Percentiles rank a stretch among this genome's conserved stretches.
Evolutionary conservation across 2,329 filamentous ascomycete genomes (phyloP).

Genomic region (Neonectria coccinea): DNA sequence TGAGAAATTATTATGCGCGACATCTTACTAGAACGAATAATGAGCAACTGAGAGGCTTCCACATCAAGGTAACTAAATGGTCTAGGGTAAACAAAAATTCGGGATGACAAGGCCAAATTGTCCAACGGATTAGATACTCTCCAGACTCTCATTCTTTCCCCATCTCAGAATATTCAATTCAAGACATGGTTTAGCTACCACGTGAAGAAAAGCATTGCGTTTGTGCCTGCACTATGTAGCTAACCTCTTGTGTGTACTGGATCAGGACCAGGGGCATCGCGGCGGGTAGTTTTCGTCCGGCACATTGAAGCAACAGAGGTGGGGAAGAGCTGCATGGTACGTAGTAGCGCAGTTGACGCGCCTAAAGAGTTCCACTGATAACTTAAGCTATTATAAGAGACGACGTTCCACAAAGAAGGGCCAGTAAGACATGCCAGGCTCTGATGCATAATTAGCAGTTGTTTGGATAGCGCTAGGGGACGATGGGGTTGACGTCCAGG

Average conservation of each 20-base stretch:
- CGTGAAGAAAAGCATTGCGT: not conserved
- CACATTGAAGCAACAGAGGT: slow-evolving; percentile 22
- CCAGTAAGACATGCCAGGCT: slow-evolving; percentile 19
- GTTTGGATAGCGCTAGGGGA: slow-evolving; percentile 12
- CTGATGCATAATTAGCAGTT: slow-evolving; percentile 12
- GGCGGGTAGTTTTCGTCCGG: slow-evolving; percentile 25
- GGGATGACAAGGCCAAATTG: too few species aligned
- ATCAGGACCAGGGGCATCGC: slow-evolving; percentile 12
- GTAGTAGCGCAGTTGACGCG: slow-evolving; percentile 35
- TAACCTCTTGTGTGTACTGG: not conserved
- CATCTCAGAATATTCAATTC: not conserved
- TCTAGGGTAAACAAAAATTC: not conserved
- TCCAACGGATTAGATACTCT: not conserved
- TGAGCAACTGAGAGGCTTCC: too few species aligned
- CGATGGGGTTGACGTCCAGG: slow-evolving; percentile 2
- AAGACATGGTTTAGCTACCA: not conserved
- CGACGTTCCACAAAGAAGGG: slow-evolving; percentile 16
- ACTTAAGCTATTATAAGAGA: slow-evolving; percentile 2
- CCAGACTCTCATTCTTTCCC: not conserved
- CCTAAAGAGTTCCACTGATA: slow-evolving; percentile 12
- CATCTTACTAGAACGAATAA: too few species aligned
- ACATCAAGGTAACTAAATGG: not conserved
- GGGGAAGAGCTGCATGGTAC: slow-evolving; percentile 23
- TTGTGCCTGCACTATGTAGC: not conserved
- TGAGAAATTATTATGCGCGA: too few species aligned